A percentile compares a stretch with the other conserved stretches of the same genome.
Evolutionary conservation across 768 basidiomycete genomes (phyloP).

Genomic region (Termitomyces sp.): DNA sequence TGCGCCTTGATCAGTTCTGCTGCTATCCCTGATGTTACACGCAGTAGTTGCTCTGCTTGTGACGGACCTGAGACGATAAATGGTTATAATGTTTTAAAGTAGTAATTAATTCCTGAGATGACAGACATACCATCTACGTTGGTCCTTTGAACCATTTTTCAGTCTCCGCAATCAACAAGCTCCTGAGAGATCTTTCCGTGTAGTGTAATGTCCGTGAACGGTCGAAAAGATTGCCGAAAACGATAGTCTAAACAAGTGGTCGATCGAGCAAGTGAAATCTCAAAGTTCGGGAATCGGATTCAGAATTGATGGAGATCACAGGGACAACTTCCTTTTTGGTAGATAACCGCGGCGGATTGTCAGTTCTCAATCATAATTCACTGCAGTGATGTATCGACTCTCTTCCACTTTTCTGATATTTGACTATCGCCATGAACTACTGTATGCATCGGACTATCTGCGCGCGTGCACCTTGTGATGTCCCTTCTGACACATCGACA

Average conservation of each 20-base stretch:
- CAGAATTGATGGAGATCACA: no score
- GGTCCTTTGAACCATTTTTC: conserved; percentile 11
- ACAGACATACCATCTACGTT: conserved; percentile 9
- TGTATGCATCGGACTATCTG: no score
- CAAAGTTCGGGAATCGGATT: neutral
- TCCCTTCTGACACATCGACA: no score
- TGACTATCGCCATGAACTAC: no score
- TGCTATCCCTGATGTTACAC: conserved; percentile 92
- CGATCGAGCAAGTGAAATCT: neutral
- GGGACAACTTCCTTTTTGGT: no score
- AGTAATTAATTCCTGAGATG: neutral
- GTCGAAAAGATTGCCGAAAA: neutral
- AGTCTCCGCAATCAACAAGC: neutral
- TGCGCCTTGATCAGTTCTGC: conserved; percentile 88
- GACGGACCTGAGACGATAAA: conserved; percentile 49
- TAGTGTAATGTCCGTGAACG: neutral
- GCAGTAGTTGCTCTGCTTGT: conserved; percentile 84
- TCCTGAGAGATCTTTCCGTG: neutral
- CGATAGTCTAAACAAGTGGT: neutral
- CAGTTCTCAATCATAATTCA: no score
- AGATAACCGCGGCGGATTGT: no score
- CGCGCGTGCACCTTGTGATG: no score
- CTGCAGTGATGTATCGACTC: no score
- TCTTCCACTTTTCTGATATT: neutral
- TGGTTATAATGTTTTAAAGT: neutral